phyloP scores from a whole-genome alignment of 2,329 filamentous ascomycete genomes.

The Cladosporium sp. region DNA sequence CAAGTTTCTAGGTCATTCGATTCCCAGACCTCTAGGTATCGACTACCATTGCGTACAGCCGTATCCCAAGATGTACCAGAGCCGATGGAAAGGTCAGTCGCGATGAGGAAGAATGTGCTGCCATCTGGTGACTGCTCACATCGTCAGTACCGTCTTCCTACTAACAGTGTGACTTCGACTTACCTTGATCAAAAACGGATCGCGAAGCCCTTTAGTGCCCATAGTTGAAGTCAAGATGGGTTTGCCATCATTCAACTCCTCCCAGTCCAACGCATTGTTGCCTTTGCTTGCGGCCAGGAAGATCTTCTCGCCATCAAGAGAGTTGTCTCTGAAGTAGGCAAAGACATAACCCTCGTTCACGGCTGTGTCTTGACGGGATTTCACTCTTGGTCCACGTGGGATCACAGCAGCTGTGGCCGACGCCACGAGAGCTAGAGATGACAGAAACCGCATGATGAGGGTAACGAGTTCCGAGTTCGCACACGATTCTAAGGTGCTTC shows the following conservation, averaged over 20 bases:
- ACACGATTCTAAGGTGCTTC: not conserved
- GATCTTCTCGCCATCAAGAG: constrained; percentile 47
- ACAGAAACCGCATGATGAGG: not conserved
- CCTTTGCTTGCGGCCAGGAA: constrained; percentile 50
- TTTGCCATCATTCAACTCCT: constrained; percentile 46
- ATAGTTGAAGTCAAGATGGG: constrained; percentile 44
- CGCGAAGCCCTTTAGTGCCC: constrained; percentile 49
- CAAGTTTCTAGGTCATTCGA: constrained; percentile 49
- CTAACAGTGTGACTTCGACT: not conserved
- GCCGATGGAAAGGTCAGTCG: constrained; percentile 52
- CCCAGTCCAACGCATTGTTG: constrained; percentile 51
- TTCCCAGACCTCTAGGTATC: constrained; percentile 53
- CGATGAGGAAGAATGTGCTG: constrained; percentile 49
- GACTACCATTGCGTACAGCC: constrained; percentile 45
- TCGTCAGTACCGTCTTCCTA: not conserved
- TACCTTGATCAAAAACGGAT: constrained; percentile 50
- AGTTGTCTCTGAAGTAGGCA: constrained; percentile 49
- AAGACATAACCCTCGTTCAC: constrained; percentile 45
- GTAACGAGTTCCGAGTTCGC: not conserved
- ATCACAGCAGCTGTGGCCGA: constrained; percentile 3
- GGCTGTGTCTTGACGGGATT: not conserved
- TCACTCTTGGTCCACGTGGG: not conserved
- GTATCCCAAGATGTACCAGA: constrained; percentile 51
- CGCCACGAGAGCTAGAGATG: not conserved
- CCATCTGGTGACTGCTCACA: constrained; percentile 39